A percentile compares a stretch with the other conserved stretches of the same genome.
Evolutionary conservation across 306 rosid genomes (phyloP).

Genomic region (Echinosophora koreensis): DNA sequence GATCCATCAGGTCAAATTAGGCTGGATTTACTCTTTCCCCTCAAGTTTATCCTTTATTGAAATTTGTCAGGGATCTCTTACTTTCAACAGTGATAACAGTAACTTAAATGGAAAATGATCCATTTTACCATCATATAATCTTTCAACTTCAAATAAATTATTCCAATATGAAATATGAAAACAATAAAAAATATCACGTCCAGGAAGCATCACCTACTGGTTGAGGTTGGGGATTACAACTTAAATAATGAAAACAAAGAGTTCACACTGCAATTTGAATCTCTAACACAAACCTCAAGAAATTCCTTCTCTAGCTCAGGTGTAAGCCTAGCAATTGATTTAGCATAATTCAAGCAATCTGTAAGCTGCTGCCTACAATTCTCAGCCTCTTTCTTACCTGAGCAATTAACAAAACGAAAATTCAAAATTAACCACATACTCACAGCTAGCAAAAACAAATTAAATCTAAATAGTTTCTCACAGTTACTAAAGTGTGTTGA

Average conservation of each 20-base stretch:
- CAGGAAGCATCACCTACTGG: conserved; percentile 10
- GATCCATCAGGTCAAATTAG: too few species aligned
- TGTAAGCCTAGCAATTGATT: conserved; percentile 78
- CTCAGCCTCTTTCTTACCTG: conserved; percentile 76
- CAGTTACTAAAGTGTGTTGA: conserved; percentile 62
- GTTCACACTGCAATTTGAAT: not conserved
- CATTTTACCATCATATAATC: not conserved
- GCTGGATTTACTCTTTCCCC: not conserved
- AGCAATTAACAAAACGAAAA: conserved; percentile 41
- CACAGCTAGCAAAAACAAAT: conserved; percentile 12
- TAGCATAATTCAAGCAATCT: conserved; percentile 69
- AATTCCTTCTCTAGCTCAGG: conserved; percentile 78
- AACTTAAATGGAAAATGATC: not conserved
- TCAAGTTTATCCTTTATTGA: not conserved
- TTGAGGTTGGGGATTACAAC: conserved; percentile 11
- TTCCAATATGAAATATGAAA: conserved; percentile 36
- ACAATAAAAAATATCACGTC: conserved; percentile 3
- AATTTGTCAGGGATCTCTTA: conserved; percentile 1
- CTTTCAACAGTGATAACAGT: not conserved
- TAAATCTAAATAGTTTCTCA: conserved; percentile 51
- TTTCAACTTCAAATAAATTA: conserved; percentile 12
- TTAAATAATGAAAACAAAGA: not conserved
- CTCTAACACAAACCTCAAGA: conserved; percentile 72
- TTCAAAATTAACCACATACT: conserved; percentile 19
- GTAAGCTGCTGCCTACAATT: conserved; percentile 62